Evolutionary conservation across 176 grass and related monocot genomes (phyloP).

Genomic region (Ensete ventricosum): DNA sequence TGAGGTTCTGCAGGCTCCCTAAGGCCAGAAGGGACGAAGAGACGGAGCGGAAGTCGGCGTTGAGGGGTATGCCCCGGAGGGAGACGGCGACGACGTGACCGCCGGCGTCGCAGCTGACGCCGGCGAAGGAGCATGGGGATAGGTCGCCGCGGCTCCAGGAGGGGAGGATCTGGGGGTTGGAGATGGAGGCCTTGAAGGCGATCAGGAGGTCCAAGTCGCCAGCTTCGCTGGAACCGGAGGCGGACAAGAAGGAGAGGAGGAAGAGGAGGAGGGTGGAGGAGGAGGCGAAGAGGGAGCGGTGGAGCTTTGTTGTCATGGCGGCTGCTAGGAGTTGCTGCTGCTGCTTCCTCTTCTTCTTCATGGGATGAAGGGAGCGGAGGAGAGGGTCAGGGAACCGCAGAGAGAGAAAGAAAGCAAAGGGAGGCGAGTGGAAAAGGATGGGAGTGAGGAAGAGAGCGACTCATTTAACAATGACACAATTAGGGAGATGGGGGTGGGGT

Average conservation of each 20-base stretch:
- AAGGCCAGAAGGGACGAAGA: conserved; percentile 1
- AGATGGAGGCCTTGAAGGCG: conserved; percentile 12
- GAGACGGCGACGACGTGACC: not conserved
- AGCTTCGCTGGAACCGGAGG: not conserved
- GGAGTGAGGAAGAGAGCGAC: not conserved
- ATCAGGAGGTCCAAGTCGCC: conserved; percentile 22
- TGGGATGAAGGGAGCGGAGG: not conserved
- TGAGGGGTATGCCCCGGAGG: conserved; percentile 2
- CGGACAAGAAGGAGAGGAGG: not conserved
- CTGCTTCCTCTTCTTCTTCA: not conserved
- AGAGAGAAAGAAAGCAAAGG: not conserved
- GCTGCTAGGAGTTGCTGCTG: not conserved
- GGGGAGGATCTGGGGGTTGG: conserved; percentile 9
- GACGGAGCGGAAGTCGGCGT: conserved; percentile 9
- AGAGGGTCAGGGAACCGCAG: not conserved
- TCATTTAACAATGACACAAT: conserved; percentile 5
- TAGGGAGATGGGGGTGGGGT: not conserved
- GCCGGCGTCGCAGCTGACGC: conserved; percentile 7
- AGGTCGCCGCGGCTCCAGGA: conserved; percentile 1
- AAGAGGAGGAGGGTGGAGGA: not conserved
- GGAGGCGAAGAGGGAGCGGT: not conserved
- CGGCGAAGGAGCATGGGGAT: conserved; percentile 4
- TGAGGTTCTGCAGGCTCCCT: conserved; percentile 1
- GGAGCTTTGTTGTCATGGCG: not conserved
- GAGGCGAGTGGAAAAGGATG: not conserved